These are phyloP conservation scores for Gossypium gossypioides DNA, from an alignment of 441 rosid species.

Conservation along the genomic window DNA sequence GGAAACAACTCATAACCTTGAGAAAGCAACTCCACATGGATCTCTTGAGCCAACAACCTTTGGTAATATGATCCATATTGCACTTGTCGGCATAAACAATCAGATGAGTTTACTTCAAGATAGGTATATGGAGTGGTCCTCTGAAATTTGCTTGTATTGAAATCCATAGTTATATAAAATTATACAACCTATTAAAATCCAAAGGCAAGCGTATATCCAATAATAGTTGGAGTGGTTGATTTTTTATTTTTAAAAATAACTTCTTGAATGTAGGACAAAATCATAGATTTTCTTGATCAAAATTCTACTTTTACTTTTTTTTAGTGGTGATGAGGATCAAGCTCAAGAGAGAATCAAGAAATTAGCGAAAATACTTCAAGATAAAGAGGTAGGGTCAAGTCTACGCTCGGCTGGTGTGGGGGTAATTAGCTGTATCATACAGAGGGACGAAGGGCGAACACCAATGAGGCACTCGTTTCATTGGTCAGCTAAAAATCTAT, in stretches of 20 bases:
- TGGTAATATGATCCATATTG: slow-evolving; percentile 98
- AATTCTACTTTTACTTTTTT: slow-evolving; percentile 14
- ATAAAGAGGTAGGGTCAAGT: slow-evolving; percentile 62
- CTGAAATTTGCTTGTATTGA: slow-evolving; percentile 3
- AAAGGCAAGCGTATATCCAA: not conserved
- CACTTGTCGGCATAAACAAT: slow-evolving; percentile 86
- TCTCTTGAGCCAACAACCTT: slow-evolving; percentile 33
- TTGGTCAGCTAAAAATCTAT: slow-evolving; percentile 70
- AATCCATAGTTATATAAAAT: slow-evolving; percentile 5
- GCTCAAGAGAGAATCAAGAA: slow-evolving; percentile 92
- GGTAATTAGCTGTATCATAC: slow-evolving; percentile 93
- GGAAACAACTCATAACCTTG: slow-evolving; percentile 62
- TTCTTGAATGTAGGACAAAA: not conserved
- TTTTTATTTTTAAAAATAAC: not conserved
- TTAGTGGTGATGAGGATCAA: slow-evolving; percentile 99
- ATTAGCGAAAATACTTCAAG: slow-evolving; percentile 89
- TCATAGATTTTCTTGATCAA: not conserved
- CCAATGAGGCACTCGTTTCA: slow-evolving; percentile 98
- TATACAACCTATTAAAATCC: not conserved
- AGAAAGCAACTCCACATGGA: slow-evolving; percentile 33
- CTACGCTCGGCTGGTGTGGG: slow-evolving; percentile 76
- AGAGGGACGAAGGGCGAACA: slow-evolving; percentile 94
- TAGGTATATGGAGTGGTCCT: slow-evolving; percentile 42
- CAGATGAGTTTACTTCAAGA: slow-evolving; percentile 98
- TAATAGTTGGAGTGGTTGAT: not conserved